phyloP scores from a whole-genome alignment of 495 filamentous ascomycete species.

The Elasticomyces elasticus region DNA sequence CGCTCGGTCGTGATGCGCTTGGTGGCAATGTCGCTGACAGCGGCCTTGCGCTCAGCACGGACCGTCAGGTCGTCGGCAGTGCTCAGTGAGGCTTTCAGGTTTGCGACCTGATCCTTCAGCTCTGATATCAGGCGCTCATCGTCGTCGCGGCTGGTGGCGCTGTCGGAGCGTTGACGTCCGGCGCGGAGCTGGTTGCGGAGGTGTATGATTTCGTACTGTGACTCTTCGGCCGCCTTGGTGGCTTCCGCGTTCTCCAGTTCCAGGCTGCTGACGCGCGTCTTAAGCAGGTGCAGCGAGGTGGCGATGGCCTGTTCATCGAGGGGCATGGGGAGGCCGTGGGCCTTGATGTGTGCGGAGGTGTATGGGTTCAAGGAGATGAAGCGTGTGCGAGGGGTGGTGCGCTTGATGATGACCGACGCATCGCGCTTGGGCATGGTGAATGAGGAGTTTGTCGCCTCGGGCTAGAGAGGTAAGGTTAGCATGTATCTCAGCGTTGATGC shows the following conservation, averaged over 20 bases:
- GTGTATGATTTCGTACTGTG: slow-evolving; percentile 47
- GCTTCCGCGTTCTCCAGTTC: slow-evolving; percentile 51
- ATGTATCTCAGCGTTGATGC: too few relatives aligned
- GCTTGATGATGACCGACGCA: too few relatives aligned
- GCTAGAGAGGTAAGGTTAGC: too few relatives aligned
- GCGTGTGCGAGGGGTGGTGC: too few relatives aligned
- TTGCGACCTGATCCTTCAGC: slow-evolving; percentile 43
- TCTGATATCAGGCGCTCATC: slow-evolving; percentile 26
- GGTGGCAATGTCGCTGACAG: slow-evolving; percentile 49
- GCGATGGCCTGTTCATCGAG: slow-evolving; percentile 60
- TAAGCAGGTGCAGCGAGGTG: slow-evolving; percentile 54
- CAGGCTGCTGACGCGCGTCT: slow-evolving; percentile 54
- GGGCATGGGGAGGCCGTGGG: slow-evolving; percentile 56
- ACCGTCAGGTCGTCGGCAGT: slow-evolving; percentile 50
- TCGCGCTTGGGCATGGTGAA: too few relatives aligned
- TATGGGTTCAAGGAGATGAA: too few relatives aligned
- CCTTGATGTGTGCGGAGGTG: slow-evolving; percentile 45
- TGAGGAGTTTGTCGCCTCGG: too few relatives aligned
- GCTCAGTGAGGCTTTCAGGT: slow-evolving; percentile 49
- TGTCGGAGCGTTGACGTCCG: slow-evolving; percentile 38
- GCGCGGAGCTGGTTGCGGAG: slow-evolving; percentile 41
- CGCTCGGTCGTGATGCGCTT: slow-evolving; percentile 54
- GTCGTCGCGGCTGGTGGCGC: slow-evolving; percentile 37
- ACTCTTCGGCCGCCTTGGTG: slow-evolving; percentile 45
- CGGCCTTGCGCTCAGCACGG: slow-evolving; percentile 46